A percentile compares a stretch with the other conserved stretches of the same genome.
phyloP scores from a whole-genome alignment of 2,329 filamentous ascomycete species.

The Fusarium compactum region DNA sequence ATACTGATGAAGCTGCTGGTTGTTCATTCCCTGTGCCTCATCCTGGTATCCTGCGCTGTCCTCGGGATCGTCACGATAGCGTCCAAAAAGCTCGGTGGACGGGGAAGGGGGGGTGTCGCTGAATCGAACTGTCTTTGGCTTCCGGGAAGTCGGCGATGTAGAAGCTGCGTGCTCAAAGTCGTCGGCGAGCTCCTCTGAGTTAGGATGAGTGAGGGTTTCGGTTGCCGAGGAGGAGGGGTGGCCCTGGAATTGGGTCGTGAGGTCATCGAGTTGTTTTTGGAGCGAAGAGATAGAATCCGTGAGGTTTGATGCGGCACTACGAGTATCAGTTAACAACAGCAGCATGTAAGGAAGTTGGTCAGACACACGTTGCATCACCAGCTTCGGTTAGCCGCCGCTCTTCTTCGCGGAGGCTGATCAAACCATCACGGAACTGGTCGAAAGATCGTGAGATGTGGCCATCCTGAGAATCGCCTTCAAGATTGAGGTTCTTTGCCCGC shows the following conservation, averaged over 20 bases:
- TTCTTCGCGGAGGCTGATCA: slow-evolving; percentile 76
- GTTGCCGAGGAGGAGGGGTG: slow-evolving; percentile 64
- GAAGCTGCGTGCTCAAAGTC: slow-evolving; percentile 75
- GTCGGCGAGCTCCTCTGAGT: slow-evolving; percentile 70
- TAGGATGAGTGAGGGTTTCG: slow-evolving; percentile 69
- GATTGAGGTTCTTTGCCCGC: slow-evolving; percentile 82
- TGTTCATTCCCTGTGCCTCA: slow-evolving; percentile 72
- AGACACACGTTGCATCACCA: slow-evolving; percentile 71
- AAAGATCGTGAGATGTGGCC: slow-evolving; percentile 89
- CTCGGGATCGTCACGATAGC: slow-evolving; percentile 77
- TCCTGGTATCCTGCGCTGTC: slow-evolving; percentile 69
- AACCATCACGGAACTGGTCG: slow-evolving; percentile 84
- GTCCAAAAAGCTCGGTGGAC: slow-evolving; percentile 62
- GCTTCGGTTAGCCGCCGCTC: slow-evolving; percentile 71
- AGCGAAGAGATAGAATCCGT: slow-evolving; percentile 76
- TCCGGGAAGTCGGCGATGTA: slow-evolving; percentile 48
- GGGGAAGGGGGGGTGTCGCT: slow-evolving; percentile 69
- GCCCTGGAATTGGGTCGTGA: slow-evolving; percentile 84
- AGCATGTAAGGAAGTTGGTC: background rate
- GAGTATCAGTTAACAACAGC: background rate
- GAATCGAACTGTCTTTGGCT: slow-evolving; percentile 86
- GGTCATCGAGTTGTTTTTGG: slow-evolving; percentile 78
- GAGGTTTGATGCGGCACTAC: slow-evolving; percentile 62
- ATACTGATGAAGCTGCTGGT: slow-evolving; percentile 88
- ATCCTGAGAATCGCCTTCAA: slow-evolving; percentile 85